These are phyloP conservation scores for Zychaea mexicana DNA, from an alignment of 371 early-diverging fungal genomes.

Conservation along the genomic window DNA sequence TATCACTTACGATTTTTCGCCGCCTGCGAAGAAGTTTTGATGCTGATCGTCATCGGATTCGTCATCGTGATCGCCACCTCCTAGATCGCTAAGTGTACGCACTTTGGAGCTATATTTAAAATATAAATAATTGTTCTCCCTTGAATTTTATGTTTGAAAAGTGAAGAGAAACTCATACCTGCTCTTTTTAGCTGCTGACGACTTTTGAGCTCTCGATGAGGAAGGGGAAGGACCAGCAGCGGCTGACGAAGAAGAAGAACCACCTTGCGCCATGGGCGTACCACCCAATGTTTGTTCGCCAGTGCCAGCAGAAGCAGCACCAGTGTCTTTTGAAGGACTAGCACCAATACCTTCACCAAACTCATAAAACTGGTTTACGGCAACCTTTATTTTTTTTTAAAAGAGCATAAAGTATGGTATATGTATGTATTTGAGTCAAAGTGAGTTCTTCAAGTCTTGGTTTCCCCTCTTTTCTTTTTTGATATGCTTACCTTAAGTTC, in stretches of 20 bases:
- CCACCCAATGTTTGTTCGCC: slow-evolving; percentile 6
- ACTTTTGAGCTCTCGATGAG: background rate
- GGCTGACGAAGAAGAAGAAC: background rate
- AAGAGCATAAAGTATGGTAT: background rate
- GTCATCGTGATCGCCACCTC: slow-evolving; percentile 40
- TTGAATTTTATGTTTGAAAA: no score
- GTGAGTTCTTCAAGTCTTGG: background rate
- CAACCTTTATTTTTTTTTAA: slow-evolving; percentile 13
- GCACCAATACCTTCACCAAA: slow-evolving; percentile 9
- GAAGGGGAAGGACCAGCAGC: slow-evolving; percentile 3
- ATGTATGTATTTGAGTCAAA: no score
- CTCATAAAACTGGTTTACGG: slow-evolving; percentile 24
- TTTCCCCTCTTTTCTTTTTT: background rate
- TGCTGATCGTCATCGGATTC: slow-evolving; percentile 64
- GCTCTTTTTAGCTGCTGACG: background rate
- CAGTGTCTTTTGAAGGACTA: background rate
- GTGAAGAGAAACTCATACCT: background rate
- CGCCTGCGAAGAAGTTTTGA: slow-evolving; percentile 83
- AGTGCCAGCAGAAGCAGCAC: background rate
- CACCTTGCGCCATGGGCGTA: background rate
- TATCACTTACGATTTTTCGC: slow-evolving; percentile 78
- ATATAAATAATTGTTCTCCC: background rate
- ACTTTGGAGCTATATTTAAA: slow-evolving; percentile 43
- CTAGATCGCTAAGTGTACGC: slow-evolving; percentile 66
- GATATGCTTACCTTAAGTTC: slow-evolving; percentile 71